Base-by-base conservation (phyloP, 306 rosid genomes). In the Fragaria ananassa region DNA sequence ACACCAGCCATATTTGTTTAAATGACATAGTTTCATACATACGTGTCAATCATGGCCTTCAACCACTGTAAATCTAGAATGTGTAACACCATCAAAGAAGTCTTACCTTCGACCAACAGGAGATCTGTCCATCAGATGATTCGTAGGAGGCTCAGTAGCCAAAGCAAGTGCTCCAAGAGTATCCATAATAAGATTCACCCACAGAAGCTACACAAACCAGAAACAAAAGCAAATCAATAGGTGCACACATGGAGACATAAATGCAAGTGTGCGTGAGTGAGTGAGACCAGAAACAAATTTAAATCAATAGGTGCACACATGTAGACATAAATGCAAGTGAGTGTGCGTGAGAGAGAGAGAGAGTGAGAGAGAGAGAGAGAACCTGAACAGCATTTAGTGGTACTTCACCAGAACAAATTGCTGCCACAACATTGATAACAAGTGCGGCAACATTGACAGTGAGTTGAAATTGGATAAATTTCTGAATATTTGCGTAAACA, bases 141-240 rank as follows among this genome's bases (percentile, higher is more conserved):
- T 82, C 10, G 97, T 95, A 77, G 98, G 98, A 39, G 98, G 95
- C 85, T 95, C 98, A 46, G 97, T 95, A 72, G 98, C 98, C 87
- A 95, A 84, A 18, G 97, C 98, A 37, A 95, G 84, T 45, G 98
- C 98, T 53, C 98, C 98, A 75, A 92, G 97, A 65, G 98, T 95
- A 80, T 95, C 98, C 98, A 95, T 95, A 81, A 95, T 95, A 78
- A 95, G 97, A 87, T 95, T 95, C 74, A 95, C 97, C 98, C 98
- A 95, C 37, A 95, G 91, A 85, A 95, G 98, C 98, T 95, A 90
- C 76, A 70, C 39, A 71, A 65, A 62, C 69, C 66, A 76, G 31
- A 84, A 71, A 29, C 29, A 57, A 42, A 80, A 17, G 75, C 45
- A 62, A 21, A 73, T 80, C 61, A 77, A 74, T 73, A 68, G 23